Percentiles rank a stretch among this genome's conserved stretches.
Evolutionary conservation across 1,139 yeast genomes (phyloP).

Genomic region (Chernovozyma aurita): DNA sequence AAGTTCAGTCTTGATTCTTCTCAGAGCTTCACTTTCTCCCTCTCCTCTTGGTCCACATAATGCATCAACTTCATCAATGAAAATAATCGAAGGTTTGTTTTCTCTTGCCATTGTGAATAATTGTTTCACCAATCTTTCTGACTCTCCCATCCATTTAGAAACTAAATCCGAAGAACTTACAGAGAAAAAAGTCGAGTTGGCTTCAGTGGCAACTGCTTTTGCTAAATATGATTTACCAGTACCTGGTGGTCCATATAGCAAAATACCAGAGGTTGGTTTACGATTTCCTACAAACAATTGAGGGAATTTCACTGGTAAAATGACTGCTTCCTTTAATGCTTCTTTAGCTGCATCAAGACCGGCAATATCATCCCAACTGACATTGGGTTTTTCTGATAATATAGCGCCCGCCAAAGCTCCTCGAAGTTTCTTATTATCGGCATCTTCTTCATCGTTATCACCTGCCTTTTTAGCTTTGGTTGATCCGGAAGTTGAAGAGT

Average conservation of each 20-base stretch:
- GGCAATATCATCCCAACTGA: slow-evolving; percentile 93
- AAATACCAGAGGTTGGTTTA: slow-evolving; percentile 87
- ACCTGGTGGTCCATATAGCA: slow-evolving; percentile 97
- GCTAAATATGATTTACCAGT: slow-evolving; percentile 97
- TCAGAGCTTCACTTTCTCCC: slow-evolving; percentile 94
- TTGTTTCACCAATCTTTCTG: slow-evolving; percentile 92
- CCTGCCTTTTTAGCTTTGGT: slow-evolving; percentile 56
- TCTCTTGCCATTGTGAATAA: slow-evolving; percentile 95
- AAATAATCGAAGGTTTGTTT: slow-evolving; percentile 89
- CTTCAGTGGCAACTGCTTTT: slow-evolving; percentile 98
- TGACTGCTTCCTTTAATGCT: slow-evolving; percentile 95
- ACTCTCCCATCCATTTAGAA: slow-evolving; percentile 99
- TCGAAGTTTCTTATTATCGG: slow-evolving; percentile 81
- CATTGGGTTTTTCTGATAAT: slow-evolving; percentile 87
- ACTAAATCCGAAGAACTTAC: slow-evolving; percentile 93
- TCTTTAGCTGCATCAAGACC: slow-evolving; percentile 95
- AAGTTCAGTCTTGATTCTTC: slow-evolving; percentile 93
- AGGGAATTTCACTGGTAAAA: slow-evolving; percentile 90
- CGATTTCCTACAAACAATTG: slow-evolving; percentile 92
- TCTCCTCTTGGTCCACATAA: slow-evolving; percentile 98
- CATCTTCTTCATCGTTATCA: slow-evolving; percentile 66
- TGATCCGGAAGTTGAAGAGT: slow-evolving; percentile 48
- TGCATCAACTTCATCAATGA: slow-evolving; percentile 97
- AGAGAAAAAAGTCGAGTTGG: slow-evolving; percentile 92
- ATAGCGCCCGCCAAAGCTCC: slow-evolving; percentile 94